Evolutionary conservation across 805 yeast species (phyloP), one percentile per base, ranked within the genome.

Genomic region (Pichia gijzeniarum): DNA sequence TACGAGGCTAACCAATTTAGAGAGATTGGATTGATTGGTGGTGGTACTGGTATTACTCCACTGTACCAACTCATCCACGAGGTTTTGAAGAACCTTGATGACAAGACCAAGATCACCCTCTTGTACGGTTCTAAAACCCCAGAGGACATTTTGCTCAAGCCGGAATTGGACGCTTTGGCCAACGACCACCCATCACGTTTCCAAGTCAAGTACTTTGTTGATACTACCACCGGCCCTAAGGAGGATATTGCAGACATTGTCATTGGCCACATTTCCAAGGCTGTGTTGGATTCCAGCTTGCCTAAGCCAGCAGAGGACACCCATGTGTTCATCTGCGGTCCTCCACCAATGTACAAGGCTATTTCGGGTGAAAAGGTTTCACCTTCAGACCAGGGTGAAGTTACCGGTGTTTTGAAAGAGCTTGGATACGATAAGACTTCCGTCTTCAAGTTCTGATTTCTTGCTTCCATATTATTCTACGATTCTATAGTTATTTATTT

Each of bases 11-110:
- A 93, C 74, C 78, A 81, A 63, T 91, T 77, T 72, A 78, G 85
- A 59, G 71, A 79, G 53, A 79, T 93, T 63, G 79, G 83, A 48
- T 76, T 93, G 63, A 73, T 93, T 56, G 98, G 96, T 58, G 99
- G 95, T 61, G 99, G 99, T 62, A 76, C 95, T 42, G 98, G 98
- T 69, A 90, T 93, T 65, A 87, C 97, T 40, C 99, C 99, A 49
- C 74, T 93, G 68, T 90, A 76, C 74, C 99, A 93, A 73, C 69
- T 93, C 64, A 65, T 87, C 51, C 83, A 79, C 59, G 81, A 79
- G 63, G 77, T 91, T 62, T 74, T 85, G 60, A 73, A 74, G 62
- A 79, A 90, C 74, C 90, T 95, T 46, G 71, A 68, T 38, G 98
- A 93, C 71, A 83, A 87, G 66, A 93, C 99, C 60, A 83, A 88